Base-by-base conservation (phyloP, 768 basidiomycete species). In the Paxillus rubicundulus region DNA sequence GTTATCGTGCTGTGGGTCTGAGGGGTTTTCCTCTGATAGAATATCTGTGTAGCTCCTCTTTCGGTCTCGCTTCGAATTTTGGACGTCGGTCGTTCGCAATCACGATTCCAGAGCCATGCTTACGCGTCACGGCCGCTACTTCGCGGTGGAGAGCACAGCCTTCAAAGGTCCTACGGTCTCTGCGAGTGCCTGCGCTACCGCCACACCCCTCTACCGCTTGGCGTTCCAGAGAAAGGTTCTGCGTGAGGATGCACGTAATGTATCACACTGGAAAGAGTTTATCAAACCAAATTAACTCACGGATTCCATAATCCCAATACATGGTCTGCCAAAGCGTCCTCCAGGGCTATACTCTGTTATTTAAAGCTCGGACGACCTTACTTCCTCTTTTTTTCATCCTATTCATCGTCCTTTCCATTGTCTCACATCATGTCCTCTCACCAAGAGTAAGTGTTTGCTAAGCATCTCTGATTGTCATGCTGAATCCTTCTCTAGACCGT, bases 231-330 rank as follows among this genome's bases (percentile, higher is more conserved):
- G 6, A 24, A 20, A 14, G 41, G 1, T 42, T 24, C 49, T 43
- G 17, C 52, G 40, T 39, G 34, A 21, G 40, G 28, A 44, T 21
- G 45, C 34, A 5, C 34, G 48, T 50, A 24, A 64, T 60, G 65
- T 61, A 49, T 56, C 63, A 42, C 66, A 70, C 68, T 63, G 64
- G 66, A 67, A 33, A 57, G 6, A 57, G 54, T 13, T 24, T 56
- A 55, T 52, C 52, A 39, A 53, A 42, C 63, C 34, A 60, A 65
- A 60, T 45, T 43, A 44, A 65, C 62, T 47, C 45, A 28, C 48
- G 7, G 51, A 60, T 65, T 53, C 45, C 56, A 53, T 54, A 63
- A 67, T 48, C 38, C 41, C 14, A 39, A 45, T 45, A 47, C 9
- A 54, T 42, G 55, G 18, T 53, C 49, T 28, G 59, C 21, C 45